Percentiles rank a stretch among this genome's conserved stretches.
phyloP scores from a whole-genome alignment of 371 early-diverging fungal genomes.

The Mucor lusitanicus region DNA sequence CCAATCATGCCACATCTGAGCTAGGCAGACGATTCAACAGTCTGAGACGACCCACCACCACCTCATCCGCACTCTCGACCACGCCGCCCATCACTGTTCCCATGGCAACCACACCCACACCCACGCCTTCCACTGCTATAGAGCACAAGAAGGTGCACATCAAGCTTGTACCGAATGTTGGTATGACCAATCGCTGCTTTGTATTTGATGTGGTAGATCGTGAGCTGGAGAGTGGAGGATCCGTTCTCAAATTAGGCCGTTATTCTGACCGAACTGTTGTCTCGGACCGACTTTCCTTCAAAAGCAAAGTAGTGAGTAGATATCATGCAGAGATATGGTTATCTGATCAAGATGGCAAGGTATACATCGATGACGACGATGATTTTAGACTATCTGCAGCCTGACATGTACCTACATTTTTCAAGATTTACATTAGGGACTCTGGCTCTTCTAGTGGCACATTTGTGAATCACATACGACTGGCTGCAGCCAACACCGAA shows the following conservation, averaged over 20 bases:
- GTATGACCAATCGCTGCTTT: constrained; percentile 61
- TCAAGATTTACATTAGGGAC: constrained; percentile 78
- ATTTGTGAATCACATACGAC: constrained; percentile 84
- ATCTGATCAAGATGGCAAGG: constrained; percentile 30
- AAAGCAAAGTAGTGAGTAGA: constrained; percentile 77
- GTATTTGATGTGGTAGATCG: constrained; percentile 81
- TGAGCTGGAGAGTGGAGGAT: constrained; percentile 59
- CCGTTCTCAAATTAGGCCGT: constrained; percentile 70
- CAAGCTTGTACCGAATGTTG: constrained; percentile 72
- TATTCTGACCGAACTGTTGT: constrained; percentile 69
- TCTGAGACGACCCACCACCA: constrained; percentile 13
- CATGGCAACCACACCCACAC: background rate
- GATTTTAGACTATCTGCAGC: constrained; percentile 12
- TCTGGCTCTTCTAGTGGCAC: constrained; percentile 88
- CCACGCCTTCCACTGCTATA: background rate
- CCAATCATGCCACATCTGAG: constrained; percentile 1
- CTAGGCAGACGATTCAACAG: constrained; percentile 20
- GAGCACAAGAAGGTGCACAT: constrained; percentile 43
- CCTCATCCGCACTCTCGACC: background rate
- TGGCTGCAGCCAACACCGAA: constrained; percentile 76
- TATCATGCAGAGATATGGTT: constrained; percentile 83
- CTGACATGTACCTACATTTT: background rate
- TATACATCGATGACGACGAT: background rate
- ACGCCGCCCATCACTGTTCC: background rate
- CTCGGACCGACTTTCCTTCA: constrained; percentile 73